Evolutionary conservation across 768 basidiomycete species (phyloP).

Genomic region (Hysterangium stoloniferum): DNA sequence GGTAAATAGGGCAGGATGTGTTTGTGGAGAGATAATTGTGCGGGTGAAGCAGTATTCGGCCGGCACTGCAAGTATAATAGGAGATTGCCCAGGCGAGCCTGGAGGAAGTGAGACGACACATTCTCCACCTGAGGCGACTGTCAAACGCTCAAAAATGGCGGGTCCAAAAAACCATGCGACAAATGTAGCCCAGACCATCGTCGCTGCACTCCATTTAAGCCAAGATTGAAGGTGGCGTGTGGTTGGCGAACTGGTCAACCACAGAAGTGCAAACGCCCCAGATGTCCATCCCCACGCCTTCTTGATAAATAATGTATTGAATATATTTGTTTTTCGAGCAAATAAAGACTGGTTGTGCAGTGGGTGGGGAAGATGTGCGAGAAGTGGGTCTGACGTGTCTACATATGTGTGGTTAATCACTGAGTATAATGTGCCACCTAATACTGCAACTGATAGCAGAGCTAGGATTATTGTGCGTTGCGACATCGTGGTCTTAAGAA

Average conservation of each 20-base stretch:
- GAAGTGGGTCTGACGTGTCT: constrained; percentile 74
- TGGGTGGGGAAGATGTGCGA: constrained; percentile 63
- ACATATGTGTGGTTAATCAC: constrained; percentile 60
- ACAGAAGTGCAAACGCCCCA: constrained; percentile 50
- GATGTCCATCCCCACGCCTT: constrained; percentile 89
- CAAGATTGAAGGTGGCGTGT: constrained; percentile 37
- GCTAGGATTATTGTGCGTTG: constrained; percentile 27
- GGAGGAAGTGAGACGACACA: constrained; percentile 59
- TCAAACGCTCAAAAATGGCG: constrained; percentile 59
- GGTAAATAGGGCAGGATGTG: constrained; percentile 60
- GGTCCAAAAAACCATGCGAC: constrained; percentile 88
- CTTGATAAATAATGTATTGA: constrained; percentile 89
- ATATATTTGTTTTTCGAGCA: constrained; percentile 68
- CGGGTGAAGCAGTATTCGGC: constrained; percentile 46
- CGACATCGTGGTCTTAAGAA: constrained; percentile 24
- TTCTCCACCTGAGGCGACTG: constrained; percentile 61
- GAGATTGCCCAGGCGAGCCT: constrained; percentile 22
- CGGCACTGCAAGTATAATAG: constrained; percentile 46
- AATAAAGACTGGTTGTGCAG: constrained; percentile 60
- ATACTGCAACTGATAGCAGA: constrained; percentile 29
- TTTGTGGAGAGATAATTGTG: constrained; percentile 43
- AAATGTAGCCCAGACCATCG: constrained; percentile 64
- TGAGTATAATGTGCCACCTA: constrained; percentile 61
- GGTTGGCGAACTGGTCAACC: constrained; percentile 45
- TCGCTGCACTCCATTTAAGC: constrained; percentile 49